Conservation (phyloP, 176 grass and related monocot species). For the Secale cereale region DNA sequence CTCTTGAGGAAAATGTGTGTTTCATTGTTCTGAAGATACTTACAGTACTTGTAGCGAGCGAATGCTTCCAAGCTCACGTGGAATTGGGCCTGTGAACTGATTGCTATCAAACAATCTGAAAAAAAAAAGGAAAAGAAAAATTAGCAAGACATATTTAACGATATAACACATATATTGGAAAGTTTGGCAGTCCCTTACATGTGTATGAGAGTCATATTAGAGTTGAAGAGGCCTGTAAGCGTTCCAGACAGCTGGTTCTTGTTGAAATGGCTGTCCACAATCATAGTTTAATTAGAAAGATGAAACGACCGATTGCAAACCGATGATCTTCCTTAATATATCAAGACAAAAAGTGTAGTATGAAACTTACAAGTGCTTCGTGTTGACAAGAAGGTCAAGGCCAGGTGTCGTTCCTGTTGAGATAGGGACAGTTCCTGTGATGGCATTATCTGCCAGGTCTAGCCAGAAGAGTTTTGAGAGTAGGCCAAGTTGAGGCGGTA, state of each 20-base stretch:
- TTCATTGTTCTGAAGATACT: constrained; percentile 28
- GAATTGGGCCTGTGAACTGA: constrained; percentile 34
- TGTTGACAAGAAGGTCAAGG: constrained; percentile 9
- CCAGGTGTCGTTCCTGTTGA: constrained; percentile 25
- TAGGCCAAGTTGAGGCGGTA: constrained; percentile 33
- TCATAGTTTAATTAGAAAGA: background rate
- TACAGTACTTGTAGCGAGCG: constrained; percentile 40
- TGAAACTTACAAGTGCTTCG: constrained; percentile 48
- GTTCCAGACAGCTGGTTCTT: constrained; percentile 43
- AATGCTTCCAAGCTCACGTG: constrained; percentile 28
- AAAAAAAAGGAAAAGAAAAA: background rate
- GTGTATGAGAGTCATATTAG: constrained; percentile 53
- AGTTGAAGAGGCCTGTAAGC: constrained; percentile 41
- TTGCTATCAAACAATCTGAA: constrained; percentile 53
- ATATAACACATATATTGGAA: background rate
- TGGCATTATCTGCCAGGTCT: constrained; percentile 49
- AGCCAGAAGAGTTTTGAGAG: constrained; percentile 40
- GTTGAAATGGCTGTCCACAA: constrained; percentile 55
- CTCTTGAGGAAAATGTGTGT: background rate
- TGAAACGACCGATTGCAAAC: background rate
- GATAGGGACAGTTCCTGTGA: constrained; percentile 41
- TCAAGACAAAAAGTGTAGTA: background rate
- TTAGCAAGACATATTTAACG: background rate
- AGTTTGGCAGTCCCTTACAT: constrained; percentile 28
- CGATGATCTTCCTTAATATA: background rate